Evolutionary conservation across 352 stramenopile genomes (phyloP), one percentile per base, ranked within the genome.

Genomic region (Globisporangium middletonii): DNA sequence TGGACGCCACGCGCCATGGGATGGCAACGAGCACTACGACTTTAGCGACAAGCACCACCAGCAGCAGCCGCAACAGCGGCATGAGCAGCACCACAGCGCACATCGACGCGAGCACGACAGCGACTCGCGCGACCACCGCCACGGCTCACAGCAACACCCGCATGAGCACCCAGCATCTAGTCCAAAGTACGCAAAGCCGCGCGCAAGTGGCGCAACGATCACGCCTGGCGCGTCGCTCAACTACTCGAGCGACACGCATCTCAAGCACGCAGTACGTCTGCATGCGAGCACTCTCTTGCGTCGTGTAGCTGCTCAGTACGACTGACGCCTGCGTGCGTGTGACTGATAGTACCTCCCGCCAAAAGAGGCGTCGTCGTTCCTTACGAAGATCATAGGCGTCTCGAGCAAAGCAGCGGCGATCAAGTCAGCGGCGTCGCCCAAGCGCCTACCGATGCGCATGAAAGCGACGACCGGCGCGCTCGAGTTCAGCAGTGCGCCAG

Each of bases 131-230:
- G 15, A 16, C 35, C 26, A 12, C n/a, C 41, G 19, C n/a, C 46
- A 42, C 18, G 2, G 47, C 15, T 35, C 55, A 8, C 50, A 51
- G 19, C 41, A 45, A 13, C 43, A 57, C 16, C 18, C 23, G 7
- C n/a, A 2, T 16, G 13, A 33, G 50, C 15, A 19, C 43, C 27
- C 33, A 19, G 27, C 37, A 16, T 1, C 4, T 12, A 8, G 18
- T n/a, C 6, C 18, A 13, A 65, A 59, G 45, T 55, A 65, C 41
- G 27, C 30, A 35, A 59, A 45, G 45, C 37, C 19, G 37, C 59
- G 47, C 13, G 35, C 59, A 35, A 65, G 59, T n/a, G 59, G 59
- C 28, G 27, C 15, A 28, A 2, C 38, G 47, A 61, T 65, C 53
- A 56, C 35, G 26, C 53, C 59, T 13, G 53, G 53, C 42, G 59